Percentiles rank a stretch among this genome's conserved stretches.
Conservation (phyloP, 768 basidiomycete species). For the Inosperma sp. region DNA sequence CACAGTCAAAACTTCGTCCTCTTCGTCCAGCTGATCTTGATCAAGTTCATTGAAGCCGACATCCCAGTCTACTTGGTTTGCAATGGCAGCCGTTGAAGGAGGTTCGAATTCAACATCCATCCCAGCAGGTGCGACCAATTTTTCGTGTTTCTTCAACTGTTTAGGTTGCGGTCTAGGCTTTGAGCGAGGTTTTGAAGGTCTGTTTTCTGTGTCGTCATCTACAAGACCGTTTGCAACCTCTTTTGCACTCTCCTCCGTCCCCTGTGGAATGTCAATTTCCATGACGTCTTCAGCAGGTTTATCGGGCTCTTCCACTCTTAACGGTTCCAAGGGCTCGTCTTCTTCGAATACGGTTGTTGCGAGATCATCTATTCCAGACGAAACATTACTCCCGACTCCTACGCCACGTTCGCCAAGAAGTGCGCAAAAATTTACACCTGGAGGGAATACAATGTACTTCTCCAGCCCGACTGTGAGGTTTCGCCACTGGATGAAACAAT, state of each 20-base stretch:
- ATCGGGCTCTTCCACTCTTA: conserved; percentile 1
- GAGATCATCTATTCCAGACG: conserved; percentile 21
- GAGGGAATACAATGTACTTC: conserved; percentile 67
- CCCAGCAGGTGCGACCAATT: neutral
- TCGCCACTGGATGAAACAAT: conserved; percentile 81
- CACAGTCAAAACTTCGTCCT: conserved; percentile 5
- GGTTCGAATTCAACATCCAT: conserved; percentile 5
- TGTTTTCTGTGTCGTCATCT: conserved; percentile 3
- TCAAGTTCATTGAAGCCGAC: neutral
- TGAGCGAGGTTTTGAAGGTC: neutral
- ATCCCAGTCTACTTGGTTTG: conserved; percentile 1
- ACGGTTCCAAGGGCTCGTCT: conserved; percentile 8
- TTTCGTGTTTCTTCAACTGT: conserved; percentile 2
- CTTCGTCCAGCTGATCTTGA: conserved; percentile 10
- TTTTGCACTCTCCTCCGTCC: conserved; percentile 29
- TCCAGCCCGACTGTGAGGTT: conserved; percentile 57
- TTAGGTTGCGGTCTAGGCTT: too few relatives aligned
- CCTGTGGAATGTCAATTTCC: conserved; percentile 16
- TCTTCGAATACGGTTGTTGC: conserved; percentile 13
- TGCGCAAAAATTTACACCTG: conserved; percentile 58
- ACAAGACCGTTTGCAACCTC: conserved; percentile 20
- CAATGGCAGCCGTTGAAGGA: conserved; percentile 2
- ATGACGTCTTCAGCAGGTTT: neutral
- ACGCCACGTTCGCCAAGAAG: conserved; percentile 42
- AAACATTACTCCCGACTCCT: conserved; percentile 27